phyloP scores from a whole-genome alignment of 257 asterid species.

The Solanum bulbocastanum region DNA sequence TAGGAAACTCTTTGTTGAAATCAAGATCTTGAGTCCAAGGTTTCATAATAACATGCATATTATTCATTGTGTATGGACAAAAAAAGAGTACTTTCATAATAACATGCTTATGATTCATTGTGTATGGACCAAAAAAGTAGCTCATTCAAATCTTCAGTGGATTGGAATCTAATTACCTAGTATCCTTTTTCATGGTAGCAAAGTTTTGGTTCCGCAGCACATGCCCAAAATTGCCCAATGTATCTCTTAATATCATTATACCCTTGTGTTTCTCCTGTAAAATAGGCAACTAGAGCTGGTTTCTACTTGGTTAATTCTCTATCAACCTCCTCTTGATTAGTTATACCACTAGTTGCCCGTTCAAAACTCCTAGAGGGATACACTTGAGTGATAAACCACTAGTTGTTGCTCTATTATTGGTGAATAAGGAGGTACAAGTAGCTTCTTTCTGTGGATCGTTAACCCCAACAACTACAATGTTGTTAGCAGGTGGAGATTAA shows the following conservation, averaged over 20 bases:
- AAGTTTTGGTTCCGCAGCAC: neutral
- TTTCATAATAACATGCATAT: too few species aligned
- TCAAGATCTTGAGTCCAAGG: neutral
- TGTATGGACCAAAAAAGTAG: too few species aligned
- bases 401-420: neutral
- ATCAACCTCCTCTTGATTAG: too few species aligned
- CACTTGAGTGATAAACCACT: neutral
- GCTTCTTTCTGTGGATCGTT: neutral
- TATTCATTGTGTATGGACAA: neutral
- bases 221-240: too few species aligned
- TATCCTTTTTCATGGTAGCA: neutral
- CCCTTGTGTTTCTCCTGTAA: too few species aligned
- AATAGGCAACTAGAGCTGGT: too few species aligned
- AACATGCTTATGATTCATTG: too few species aligned
- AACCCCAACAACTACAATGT: neutral
- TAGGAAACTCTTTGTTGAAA: too few species aligned
- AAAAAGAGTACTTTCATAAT: neutral
- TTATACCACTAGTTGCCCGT: neutral
- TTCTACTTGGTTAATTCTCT: too few species aligned
- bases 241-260: too few species aligned
- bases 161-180: neutral
- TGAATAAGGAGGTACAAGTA: neutral
- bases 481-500: neutral
- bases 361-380: neutral
- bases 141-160: too few species aligned